These are phyloP conservation scores for Phylloporus sp. DNA, from an alignment of 768 basidiomycete species.

Conservation along the genomic window DNA sequence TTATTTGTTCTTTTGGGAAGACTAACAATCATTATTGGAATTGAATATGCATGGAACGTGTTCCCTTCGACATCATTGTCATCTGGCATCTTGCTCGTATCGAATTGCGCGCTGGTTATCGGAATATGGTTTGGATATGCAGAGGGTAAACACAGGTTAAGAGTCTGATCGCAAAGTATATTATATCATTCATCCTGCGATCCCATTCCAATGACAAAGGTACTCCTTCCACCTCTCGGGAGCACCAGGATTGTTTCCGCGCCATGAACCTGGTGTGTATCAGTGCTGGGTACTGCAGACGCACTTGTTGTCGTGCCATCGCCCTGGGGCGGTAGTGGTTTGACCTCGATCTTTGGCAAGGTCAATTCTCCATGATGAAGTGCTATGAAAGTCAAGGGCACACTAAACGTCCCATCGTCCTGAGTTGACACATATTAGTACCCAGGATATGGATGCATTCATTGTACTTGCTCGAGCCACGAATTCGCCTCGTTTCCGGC, in stretches of 20 bases:
- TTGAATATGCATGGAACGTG: conserved; percentile 88
- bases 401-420: conserved; percentile 58
- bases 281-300: conserved; percentile 50
- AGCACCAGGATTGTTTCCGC: conserved; percentile 78
- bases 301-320: conserved; percentile 53
- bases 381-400: conserved; percentile 78
- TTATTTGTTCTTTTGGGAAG: conserved; percentile 35
- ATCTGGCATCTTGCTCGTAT: conserved; percentile 50
- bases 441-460: not conserved
- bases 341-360: conserved; percentile 70
- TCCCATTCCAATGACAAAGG: conserved; percentile 78
- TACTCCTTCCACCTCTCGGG: conserved; percentile 78
- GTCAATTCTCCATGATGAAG: conserved; percentile 77
- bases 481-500: conserved; percentile 83
- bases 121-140: conserved; percentile 55
- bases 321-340: conserved; percentile 51
- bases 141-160: conserved; percentile 31
- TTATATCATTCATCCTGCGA: conserved; percentile 18
- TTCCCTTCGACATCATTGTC: conserved; percentile 76
- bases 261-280: conserved; percentile 82
- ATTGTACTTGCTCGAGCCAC: conserved; percentile 53
- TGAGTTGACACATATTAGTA: conserved; percentile 26
- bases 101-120: conserved; percentile 48
- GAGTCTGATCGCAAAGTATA: not conserved
- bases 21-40: conserved; percentile 50